Evolutionary conservation across 805 yeast species (phyloP).

Genomic region (Blastobotrys chiropterorum): DNA sequence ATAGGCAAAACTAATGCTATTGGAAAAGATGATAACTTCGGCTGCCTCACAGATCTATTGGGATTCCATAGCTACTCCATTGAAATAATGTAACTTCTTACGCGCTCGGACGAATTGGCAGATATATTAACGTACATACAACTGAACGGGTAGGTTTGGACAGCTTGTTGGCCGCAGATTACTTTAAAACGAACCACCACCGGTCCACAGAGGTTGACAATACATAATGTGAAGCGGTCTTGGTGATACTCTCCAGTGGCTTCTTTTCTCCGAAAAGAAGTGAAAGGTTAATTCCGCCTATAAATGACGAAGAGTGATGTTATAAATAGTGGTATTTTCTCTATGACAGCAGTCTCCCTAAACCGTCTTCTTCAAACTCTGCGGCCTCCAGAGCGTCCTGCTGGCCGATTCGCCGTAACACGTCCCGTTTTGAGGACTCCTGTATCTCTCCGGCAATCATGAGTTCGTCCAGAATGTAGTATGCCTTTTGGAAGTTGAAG

Average conservation of each 20-base stretch:
- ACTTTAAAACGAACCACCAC: too few relatives aligned
- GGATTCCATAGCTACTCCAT: too few relatives aligned
- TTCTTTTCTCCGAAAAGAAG: not conserved
- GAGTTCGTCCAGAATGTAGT: constrained; percentile 84
- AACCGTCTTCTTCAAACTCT: constrained; percentile 50
- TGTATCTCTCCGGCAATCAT: constrained; percentile 82
- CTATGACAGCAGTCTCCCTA: constrained; percentile 17
- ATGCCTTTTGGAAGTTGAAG: constrained; percentile 91
- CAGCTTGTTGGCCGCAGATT: too few relatives aligned
- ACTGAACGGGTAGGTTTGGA: too few relatives aligned
- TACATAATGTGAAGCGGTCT: too few relatives aligned
- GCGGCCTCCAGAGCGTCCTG: constrained; percentile 83
- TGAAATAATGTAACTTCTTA: too few relatives aligned
- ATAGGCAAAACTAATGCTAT: too few relatives aligned
- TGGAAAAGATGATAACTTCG: too few relatives aligned
- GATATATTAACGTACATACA: too few relatives aligned
- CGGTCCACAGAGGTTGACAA: too few relatives aligned
- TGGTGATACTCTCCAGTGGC: not conserved
- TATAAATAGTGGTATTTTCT: not conserved
- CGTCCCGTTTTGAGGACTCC: constrained; percentile 77
- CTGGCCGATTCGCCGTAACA: constrained; percentile 65
- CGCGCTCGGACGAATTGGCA: too few relatives aligned
- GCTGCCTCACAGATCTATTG: too few relatives aligned
- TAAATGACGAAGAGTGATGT: not conserved
- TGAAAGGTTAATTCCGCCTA: not conserved